Evolutionary conservation across 169 alveolate genomes (phyloP).

Genomic region (Plasmodium berghei): DNA sequence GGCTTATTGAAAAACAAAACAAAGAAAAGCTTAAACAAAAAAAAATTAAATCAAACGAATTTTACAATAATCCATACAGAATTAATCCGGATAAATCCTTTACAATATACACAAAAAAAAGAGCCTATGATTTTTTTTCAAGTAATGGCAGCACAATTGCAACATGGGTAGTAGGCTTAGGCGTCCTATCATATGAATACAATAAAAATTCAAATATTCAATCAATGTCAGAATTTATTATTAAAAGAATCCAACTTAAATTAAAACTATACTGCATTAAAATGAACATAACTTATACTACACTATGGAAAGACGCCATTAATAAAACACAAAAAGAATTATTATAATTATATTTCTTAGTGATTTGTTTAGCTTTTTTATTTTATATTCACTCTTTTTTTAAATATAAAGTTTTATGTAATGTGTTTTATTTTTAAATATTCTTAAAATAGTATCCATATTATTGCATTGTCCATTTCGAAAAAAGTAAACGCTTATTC

Average conservation of each 20-base stretch:
- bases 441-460: too few relatives aligned
- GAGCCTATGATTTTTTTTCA: constrained; percentile 71
- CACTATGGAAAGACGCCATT: constrained; percentile 66
- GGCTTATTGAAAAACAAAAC: constrained; percentile 71
- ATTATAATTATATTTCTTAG: not conserved
- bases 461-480: too few relatives aligned
- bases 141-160: constrained; percentile 34
- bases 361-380: not conserved
- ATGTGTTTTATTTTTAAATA: too few relatives aligned
- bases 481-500: too few relatives aligned
- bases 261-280: constrained; percentile 48
- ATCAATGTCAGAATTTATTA: constrained; percentile 61
- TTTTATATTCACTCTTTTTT: not conserved
- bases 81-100: constrained; percentile 54
- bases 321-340: constrained; percentile 23
- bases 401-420: not conserved
- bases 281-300: constrained; percentile 37
- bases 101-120: constrained; percentile 35
- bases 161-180: constrained; percentile 71
- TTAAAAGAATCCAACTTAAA: constrained; percentile 52
- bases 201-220: constrained; percentile 46
- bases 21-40: constrained; percentile 30
- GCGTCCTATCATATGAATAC: constrained; percentile 29
- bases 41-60: constrained; percentile 18
- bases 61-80: constrained; percentile 26